Evolutionary conservation across 306 rosid genomes (phyloP), one percentile per base, ranked within the genome.

Genomic region (Rosa multiflora): DNA sequence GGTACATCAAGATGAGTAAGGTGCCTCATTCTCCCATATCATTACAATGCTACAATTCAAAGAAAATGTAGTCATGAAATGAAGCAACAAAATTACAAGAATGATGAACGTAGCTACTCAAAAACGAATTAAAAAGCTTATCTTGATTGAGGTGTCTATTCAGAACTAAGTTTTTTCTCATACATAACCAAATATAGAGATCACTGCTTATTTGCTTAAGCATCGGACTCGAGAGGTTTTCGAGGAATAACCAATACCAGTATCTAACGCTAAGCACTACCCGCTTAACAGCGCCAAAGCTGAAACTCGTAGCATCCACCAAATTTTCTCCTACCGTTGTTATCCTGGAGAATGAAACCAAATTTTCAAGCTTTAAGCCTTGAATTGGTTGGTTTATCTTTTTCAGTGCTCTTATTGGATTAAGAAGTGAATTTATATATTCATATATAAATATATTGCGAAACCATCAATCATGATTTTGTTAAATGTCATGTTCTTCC

Each of bases 401-500:
- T 17, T 37, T 20, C 10, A 21, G 23, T 58, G 2, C 52, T 21
- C 69, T n/a, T 20, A 40, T 63, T 69, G 68, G 78, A 73, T 42
- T 6, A 43, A 74, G 49, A 78, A 70, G 75, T 79, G 47, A 61
- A 42, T 15, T 37, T 55, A 78, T 26, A n/a, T 11, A 11, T 8
- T 59, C 66, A 23, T 23, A 23, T 53, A 8, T 59, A 10, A 1
- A 29, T 61, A 20, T 62, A 62, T 29, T 62, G 37, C 49, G 26
- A 44, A 79, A 83, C 11, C 49, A 83, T 84, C 86, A 90, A 83
- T 83, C 83, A 79, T 79, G 84, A 26, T 87, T 85, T 80, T 92
- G 74, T 82, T 80, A 79, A 80, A 75, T 83, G 63, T 23, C 76
- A 61, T 68, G 43, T 52, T 74, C 79, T 71, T 77, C 88, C 39